phyloP scores from a whole-genome alignment of 805 yeast genomes.

The Scheffersomyces lignosus region DNA sequence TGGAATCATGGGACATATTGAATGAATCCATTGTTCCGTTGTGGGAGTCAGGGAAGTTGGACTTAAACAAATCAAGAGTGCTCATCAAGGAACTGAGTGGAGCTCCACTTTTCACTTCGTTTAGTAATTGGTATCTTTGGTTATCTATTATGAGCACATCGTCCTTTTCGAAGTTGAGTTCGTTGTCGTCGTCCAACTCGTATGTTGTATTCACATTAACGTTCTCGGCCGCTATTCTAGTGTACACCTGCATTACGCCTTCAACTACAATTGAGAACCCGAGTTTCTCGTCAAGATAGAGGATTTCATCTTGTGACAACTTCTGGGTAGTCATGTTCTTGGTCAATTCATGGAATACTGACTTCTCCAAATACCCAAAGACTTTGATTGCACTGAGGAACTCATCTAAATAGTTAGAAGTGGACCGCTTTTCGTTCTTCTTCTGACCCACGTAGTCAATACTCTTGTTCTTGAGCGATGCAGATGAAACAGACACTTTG shows the following conservation, averaged over 20 bases:
- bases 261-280: slow-evolving; percentile 94
- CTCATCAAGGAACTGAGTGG: slow-evolving; percentile 83
- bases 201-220: neutral
- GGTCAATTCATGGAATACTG: slow-evolving; percentile 90
- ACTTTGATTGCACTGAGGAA: slow-evolving; percentile 88
- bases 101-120: slow-evolving; percentile 78
- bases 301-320: slow-evolving; percentile 70
- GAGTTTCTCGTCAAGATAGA: slow-evolving; percentile 67
- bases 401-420: slow-evolving; percentile 78
- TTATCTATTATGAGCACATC: slow-evolving; percentile 53
- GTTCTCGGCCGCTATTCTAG: slow-evolving; percentile 37
- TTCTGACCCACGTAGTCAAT: slow-evolving; percentile 47
- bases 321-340: slow-evolving; percentile 89
- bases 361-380: slow-evolving; percentile 87
- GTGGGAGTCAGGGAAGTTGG: neutral
- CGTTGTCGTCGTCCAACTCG: slow-evolving; percentile 6
- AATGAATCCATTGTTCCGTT: neutral
- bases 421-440: slow-evolving; percentile 19
- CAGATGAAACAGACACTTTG: neutral
- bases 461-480: slow-evolving; percentile 21
- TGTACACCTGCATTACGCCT: slow-evolving; percentile 80
- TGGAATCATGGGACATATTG: neutral
- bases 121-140: slow-evolving; percentile 68
- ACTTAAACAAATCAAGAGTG: slow-evolving; percentile 68
- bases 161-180: slow-evolving; percentile 29